Percentiles rank a stretch among this genome's conserved stretches.
phyloP scores from a whole-genome alignment of 495 filamentous ascomycete genomes.

The Aspergillus bridgeri region DNA sequence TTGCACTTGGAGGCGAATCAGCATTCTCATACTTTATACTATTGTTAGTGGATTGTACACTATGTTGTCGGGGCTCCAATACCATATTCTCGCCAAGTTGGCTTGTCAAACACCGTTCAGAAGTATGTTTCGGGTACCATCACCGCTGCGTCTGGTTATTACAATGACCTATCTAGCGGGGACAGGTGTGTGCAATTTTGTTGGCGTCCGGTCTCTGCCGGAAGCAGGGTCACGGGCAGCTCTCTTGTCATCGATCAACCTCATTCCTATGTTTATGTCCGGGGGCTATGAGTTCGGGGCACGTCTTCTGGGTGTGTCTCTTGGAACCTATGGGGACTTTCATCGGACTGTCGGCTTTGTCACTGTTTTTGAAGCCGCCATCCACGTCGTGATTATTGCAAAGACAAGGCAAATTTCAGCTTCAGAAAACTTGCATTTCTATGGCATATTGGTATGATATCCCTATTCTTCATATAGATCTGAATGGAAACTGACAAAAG shows the following conservation, averaged over 20 bases:
- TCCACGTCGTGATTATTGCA: constrained; percentile 11
- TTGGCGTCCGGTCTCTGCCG: constrained; percentile 6
- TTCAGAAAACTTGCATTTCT: constrained; percentile 8
- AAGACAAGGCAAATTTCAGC: constrained; percentile 5
- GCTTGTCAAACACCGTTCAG: too few relatives aligned
- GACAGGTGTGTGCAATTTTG: constrained; percentile 15
- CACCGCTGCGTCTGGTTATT: too few relatives aligned
- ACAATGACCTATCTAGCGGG: too few relatives aligned
- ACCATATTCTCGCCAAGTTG: too few relatives aligned
- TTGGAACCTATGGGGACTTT: constrained; percentile 19
- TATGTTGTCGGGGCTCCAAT: too few relatives aligned
- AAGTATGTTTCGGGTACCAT: too few relatives aligned
- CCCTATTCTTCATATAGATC: too few relatives aligned
- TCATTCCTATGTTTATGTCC: constrained; percentile 12
- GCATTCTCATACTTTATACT: too few relatives aligned
- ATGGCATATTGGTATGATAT: constrained; percentile 14
- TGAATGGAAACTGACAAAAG: too few relatives aligned
- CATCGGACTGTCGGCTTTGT: constrained; percentile 23
- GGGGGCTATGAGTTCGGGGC: constrained; percentile 15
- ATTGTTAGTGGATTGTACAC: too few relatives aligned
- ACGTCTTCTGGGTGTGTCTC: constrained; percentile 21
- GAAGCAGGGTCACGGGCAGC: constrained; percentile 8
- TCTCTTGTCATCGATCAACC: constrained; percentile 14
- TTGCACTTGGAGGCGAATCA: too few relatives aligned
- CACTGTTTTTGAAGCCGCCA: constrained; percentile 12